Evolutionary conservation across 331 rosid genomes (phyloP).

Genomic region (Quercus tomentella): DNA sequence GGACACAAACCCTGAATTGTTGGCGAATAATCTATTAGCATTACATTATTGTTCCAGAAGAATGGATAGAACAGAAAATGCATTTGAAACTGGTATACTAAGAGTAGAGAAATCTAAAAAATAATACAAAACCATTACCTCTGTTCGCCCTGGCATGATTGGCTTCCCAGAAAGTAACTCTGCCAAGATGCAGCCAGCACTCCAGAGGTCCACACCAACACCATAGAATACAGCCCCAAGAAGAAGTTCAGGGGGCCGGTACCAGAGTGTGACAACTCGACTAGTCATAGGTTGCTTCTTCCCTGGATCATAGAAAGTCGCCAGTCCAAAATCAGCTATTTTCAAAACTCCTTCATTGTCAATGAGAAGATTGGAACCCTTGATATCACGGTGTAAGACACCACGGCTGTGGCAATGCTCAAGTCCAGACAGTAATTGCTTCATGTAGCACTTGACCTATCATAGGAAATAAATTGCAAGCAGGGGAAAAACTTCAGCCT

Average conservation of each 20-base stretch:
- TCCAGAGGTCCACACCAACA: slow-evolving; percentile 89
- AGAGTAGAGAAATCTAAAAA: slow-evolving; percentile 9
- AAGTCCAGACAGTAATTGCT: slow-evolving; percentile 90
- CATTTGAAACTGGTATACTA: background rate
- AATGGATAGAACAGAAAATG: background rate
- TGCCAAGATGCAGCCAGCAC: slow-evolving; percentile 98
- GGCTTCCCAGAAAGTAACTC: slow-evolving; percentile 98
- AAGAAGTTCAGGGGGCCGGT: slow-evolving; percentile 96
- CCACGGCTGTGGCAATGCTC: slow-evolving; percentile 97
- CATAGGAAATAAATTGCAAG: slow-evolving; percentile 32
- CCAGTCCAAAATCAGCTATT: slow-evolving; percentile 98
- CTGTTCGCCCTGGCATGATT: slow-evolving; percentile 98
- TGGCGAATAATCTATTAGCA: background rate
- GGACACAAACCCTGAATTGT: background rate
- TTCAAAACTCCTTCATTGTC: slow-evolving; percentile 83
- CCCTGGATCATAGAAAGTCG: slow-evolving; percentile 68
- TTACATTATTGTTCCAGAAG: slow-evolving; percentile 7
- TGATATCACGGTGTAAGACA: slow-evolving; percentile 95
- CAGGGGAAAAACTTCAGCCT: slow-evolving; percentile 34
- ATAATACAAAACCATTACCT: slow-evolving; percentile 51
- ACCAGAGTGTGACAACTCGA: slow-evolving; percentile 98
- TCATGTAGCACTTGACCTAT: slow-evolving; percentile 96
- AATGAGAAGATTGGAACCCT: slow-evolving; percentile 95
- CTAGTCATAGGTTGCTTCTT: slow-evolving; percentile 86
- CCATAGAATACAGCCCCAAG: slow-evolving; percentile 91